Evolutionary conservation across 164 flowering plant genomes (phyloP).

Genomic region (Vitis rotundifolia): DNA sequence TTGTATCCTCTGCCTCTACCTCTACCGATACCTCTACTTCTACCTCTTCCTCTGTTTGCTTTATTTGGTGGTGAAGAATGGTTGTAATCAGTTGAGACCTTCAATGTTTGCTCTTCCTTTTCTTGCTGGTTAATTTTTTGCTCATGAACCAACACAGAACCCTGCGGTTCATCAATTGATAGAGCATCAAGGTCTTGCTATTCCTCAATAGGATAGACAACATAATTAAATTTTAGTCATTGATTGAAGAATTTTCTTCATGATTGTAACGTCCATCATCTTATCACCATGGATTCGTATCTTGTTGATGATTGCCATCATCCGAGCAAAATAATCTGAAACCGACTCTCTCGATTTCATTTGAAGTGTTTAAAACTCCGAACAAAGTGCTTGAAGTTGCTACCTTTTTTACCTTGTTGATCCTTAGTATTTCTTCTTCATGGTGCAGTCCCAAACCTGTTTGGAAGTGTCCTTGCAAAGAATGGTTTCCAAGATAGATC

Average conservation of each 20-base stretch:
- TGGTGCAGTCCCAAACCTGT: constrained; percentile 16
- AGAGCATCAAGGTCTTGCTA: constrained; percentile 12
- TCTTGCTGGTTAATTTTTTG: constrained; percentile 10
- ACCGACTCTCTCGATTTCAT: constrained; percentile 22
- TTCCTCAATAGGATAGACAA: constrained; percentile 25
- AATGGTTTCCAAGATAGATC: constrained; percentile 22
- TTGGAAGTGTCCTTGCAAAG: constrained; percentile 23
- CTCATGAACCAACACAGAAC: constrained; percentile 28
- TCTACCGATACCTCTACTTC: constrained; percentile 15
- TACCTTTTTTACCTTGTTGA: constrained; percentile 14
- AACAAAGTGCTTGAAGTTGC: constrained; percentile 16
- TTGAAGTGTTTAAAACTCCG: constrained; percentile 8
- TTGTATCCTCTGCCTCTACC: constrained; percentile 12
- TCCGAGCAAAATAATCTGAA: constrained; percentile 10
- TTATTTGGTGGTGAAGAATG: neutral
- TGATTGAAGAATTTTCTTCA: constrained; percentile 20
- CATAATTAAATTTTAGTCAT: constrained; percentile 22
- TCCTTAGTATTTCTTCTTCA: constrained; percentile 21
- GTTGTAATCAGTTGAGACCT: neutral
- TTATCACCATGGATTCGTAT: constrained; percentile 20
- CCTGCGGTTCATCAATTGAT: constrained; percentile 20
- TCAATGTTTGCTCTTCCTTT: too few species aligned
- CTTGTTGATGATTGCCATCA: constrained; percentile 14
- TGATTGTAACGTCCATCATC: constrained; percentile 15
- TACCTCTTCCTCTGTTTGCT: constrained; percentile 3